Evolutionary conservation across 163 green algal species (phyloP), one percentile per base, ranked within the genome.

Genomic region (Prototheca wickerhamii): DNA sequence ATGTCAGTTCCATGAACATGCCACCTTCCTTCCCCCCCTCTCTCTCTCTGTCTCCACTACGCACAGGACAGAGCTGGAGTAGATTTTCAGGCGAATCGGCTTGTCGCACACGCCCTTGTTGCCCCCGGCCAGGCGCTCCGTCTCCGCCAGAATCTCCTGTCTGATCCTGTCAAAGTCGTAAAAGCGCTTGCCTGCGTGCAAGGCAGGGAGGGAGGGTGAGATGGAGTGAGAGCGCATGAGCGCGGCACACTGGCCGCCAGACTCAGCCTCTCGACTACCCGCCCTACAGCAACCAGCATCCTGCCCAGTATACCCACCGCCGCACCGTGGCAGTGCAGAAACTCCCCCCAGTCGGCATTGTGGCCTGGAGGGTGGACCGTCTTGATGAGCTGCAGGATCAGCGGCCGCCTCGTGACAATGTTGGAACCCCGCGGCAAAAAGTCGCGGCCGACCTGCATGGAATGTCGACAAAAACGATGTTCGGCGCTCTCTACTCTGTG

Each of bases 11-110:
- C 31, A 58, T 18, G 1, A 25, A 21, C 37, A 33, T 6, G 3
- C 1, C n/a, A 32, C 29, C n/a, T 37, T n/a, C n/a, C n/a, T n/a
- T n/a, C n/a, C n/a, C n/a, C n/a, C n/a, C n/a, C n/a, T n/a, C n/a
- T n/a, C n/a, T n/a, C n/a, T n/a, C n/a, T n/a, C n/a, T n/a, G n/a
- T n/a, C n/a, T n/a, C n/a, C 43, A 3, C 21, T 28, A 63, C 86
- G 80, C 71, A 95, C 83, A 96, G 81, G 4, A 96, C 91, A 70
- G 93, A 75, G 10, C 89, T 88, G 50, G 80, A 92, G 77, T 73
- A 89, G 61, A 99, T 94, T 52, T 89, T 92, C 7, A 99, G 84
- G 21, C 91, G 77, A 71, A 98, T 99, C 50, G 90, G 91, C 67
- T 93, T 89, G 61, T 95, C 85, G 1, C 84, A 95, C 33, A 97